Percentiles rank a stretch among this genome's conserved stretches.
These are phyloP conservation scores for Hortaea werneckii DNA, from an alignment of 2,329 filamentous ascomycete genomes.

Conservation along the genomic window DNA sequence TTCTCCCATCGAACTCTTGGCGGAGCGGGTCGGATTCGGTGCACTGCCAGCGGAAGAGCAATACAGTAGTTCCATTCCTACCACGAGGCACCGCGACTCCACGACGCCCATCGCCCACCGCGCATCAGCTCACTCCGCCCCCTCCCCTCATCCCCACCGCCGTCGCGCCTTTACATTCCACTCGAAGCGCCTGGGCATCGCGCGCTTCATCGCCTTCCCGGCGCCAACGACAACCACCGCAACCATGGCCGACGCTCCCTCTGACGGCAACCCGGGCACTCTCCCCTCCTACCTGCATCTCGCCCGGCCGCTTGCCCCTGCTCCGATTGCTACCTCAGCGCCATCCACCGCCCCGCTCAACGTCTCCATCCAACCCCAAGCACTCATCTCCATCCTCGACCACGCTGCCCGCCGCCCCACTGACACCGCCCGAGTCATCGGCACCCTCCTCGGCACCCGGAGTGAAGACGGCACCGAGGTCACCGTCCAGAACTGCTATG, in stretches of 20 bases:
- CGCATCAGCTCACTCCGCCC: background rate
- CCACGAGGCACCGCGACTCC: too few relatives aligned
- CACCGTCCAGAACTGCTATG: constrained; percentile 92
- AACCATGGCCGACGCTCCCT: constrained; percentile 38
- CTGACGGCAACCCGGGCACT: constrained; percentile 66
- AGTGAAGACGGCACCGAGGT: constrained; percentile 96
- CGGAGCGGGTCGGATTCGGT: background rate
- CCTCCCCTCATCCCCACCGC: constrained; percentile 4
- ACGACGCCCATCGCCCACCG: background rate
- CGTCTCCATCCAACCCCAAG: constrained; percentile 90
- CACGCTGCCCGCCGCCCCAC: constrained; percentile 87
- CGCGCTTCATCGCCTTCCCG: background rate
- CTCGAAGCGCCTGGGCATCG: background rate
- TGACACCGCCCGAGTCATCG: constrained; percentile 92
- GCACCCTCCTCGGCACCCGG: constrained; percentile 82
- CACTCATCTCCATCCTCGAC: constrained; percentile 63
- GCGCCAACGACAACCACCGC: constrained; percentile 3
- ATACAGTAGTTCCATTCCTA: too few relatives aligned
- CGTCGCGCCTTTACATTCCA: background rate
- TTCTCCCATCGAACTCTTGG: background rate
- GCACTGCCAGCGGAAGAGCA: background rate
- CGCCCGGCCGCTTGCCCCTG: constrained; percentile 79
- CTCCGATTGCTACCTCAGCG: constrained; percentile 60
- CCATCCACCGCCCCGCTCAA: constrained; percentile 82
- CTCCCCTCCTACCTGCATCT: constrained; percentile 67